Base-by-base conservation (phyloP, 2,329 filamentous ascomycete species). In the Pseudopyrenochaeta lycopersici region DNA sequence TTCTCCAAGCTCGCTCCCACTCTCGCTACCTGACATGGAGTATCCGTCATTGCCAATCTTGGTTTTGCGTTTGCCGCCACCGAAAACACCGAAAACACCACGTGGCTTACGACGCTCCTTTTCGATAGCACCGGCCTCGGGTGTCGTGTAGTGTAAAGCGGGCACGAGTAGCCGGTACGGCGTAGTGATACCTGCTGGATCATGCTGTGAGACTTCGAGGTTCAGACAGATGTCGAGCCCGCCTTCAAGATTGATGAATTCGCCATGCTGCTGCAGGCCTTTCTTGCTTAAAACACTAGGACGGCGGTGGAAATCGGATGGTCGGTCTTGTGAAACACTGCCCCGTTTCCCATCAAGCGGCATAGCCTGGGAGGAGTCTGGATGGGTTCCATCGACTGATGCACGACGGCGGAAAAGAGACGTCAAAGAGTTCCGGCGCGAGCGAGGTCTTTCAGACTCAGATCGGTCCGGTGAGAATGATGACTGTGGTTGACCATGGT, bases 91-190 rank as follows among this genome's bases (percentile, higher is more conserved):
- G 33, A 76, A 74, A 12, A 73, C 56, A 44, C 64, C 62, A 10
- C 60, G 56, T 11, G 60, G 60, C 56, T 74, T 76, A 32, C 59
- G 64, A 12, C 56, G 66, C 35, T 66, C 55, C 21, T 66, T 66
- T 40, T 63, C 58, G 2, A 56, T 53, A 15, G 38, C 47, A 20
- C 53, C 62, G 27, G 50, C 36, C 35, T 64, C 64, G 11, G 69
- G 57, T 7, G 58, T 45, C 7, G 51, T 61, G 45, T 80, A 87
- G 65, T 77, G 77, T 46, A 99, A 79, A 47, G 87, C 86, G 10
- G 96, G 95, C 4, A 99, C 88, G 1, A 98, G 83, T 4, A 99
- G 78, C 33, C 92, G 84, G 74, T 99, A 99, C 7, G 92, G 91
- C 45, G 87, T 85, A 0, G 95, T 99, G 60, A 91, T 92, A 12